Base-by-base conservation (phyloP, 1,284 basidiomycete genomes). In the Apiotrichum porosum region DNA sequence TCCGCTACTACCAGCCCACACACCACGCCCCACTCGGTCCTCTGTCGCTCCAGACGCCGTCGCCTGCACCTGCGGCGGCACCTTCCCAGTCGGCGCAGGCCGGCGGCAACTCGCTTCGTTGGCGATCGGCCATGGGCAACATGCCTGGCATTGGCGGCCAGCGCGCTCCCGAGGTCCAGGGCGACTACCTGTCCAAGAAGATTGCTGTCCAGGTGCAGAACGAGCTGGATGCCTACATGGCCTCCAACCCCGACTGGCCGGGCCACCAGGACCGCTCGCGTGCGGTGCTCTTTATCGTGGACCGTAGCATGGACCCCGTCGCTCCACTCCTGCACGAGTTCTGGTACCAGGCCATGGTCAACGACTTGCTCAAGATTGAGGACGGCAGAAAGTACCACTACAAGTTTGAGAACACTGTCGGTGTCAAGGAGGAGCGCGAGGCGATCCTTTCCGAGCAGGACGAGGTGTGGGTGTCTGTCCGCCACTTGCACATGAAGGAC, bases 341-440 rank as follows among this genome's bases (percentile, higher is more conserved):
- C 67, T 97, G 92, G 33, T 99, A 98, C 70, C 95, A 98, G 71
- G 94, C 95, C 1, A 99, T 99, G 95, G 86, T 84, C 42, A 92
- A 94, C 62, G 95, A 98, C 70, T 74, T 98, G 24, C 78, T 99
- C 2, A 83, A 85, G 17, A 88, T 98, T 49, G 81, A 88, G 49
- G 83, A 92, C 55, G 94, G 92, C 22, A 80, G 78, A 3, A 83
- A 80, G 69, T 98, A 97, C 73, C 83, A 81, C 85, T 91, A 92
- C 69, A 90, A 89, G 65, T 91, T 92, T 72, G 85, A 90, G 63
- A 85, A 86, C 41, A 72, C 69, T 4, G 64, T 83, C 2, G 93
- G 91, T 13, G 79, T 81, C 12, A 83, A 80, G 52, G 93, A 98
- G 66, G 88, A 94, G 63, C 90, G 91, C 71, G 83, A 82, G 4